phyloP scores from a whole-genome alignment of 768 basidiomycete species.

The Leccinum pellstonianum region DNA sequence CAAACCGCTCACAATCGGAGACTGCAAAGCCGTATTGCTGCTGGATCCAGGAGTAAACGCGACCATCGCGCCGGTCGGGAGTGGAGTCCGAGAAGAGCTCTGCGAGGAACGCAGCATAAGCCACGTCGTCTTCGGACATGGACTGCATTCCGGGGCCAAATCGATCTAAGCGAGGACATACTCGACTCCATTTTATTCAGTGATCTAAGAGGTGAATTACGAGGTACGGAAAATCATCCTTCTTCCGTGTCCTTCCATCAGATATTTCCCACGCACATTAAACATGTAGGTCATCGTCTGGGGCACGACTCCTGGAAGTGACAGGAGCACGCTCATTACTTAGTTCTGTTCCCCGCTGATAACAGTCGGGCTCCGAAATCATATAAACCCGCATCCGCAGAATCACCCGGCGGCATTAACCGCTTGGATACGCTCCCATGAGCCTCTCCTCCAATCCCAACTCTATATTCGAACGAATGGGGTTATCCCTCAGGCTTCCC shows the following conservation, averaged over 20 bases:
- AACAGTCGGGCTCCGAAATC: not conserved
- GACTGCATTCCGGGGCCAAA: slow-evolving; percentile 10
- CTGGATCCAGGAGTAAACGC: slow-evolving; percentile 35
- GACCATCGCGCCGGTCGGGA: slow-evolving; percentile 20
- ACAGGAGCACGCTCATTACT: too few relatives aligned
- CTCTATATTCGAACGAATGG: not conserved
- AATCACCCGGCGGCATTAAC: not conserved
- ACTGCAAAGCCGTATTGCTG: slow-evolving; percentile 36
- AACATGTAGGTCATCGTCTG: too few relatives aligned
- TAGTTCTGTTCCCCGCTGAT: too few relatives aligned
- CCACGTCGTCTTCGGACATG: slow-evolving; percentile 33
- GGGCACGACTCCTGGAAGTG: too few relatives aligned
- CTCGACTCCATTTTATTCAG: slow-evolving; percentile 23
- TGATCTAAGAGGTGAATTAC: not conserved
- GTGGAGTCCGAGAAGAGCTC: slow-evolving; percentile 29
- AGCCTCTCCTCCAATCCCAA: not conserved
- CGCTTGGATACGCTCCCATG: not conserved
- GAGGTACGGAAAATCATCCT: not conserved
- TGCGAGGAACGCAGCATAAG: slow-evolving; percentile 28
- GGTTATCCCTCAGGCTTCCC: not conserved
- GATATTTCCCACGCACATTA: too few relatives aligned
- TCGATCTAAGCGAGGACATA: not conserved
- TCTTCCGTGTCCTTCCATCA: too few relatives aligned
- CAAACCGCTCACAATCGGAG: slow-evolving; percentile 16
- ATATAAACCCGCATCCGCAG: not conserved